Percentiles rank a stretch among this genome's conserved stretches.
These are phyloP conservation scores for Rhizomucor miehei DNA, from an alignment of 371 early-diverging fungal genomes.

Conservation along the genomic window DNA sequence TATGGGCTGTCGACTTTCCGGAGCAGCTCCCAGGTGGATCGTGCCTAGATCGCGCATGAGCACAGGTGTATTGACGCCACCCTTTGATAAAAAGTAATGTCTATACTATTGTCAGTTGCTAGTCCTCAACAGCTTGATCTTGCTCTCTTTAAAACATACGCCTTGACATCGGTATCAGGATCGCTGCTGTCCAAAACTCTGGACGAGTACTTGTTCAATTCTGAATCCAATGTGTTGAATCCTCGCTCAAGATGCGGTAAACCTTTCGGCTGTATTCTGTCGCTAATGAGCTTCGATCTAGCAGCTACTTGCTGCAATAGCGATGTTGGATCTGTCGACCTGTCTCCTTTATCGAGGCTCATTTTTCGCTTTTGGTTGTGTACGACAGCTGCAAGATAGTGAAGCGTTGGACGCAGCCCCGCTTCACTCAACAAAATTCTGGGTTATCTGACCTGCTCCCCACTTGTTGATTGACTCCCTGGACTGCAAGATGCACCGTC, in stretches of 20 bases:
- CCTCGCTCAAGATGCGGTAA: not conserved
- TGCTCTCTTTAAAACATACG: not conserved
- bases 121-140: not conserved
- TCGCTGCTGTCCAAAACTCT: not conserved
- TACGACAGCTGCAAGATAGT: too few relatives aligned
- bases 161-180: not conserved
- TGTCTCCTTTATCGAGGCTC: not conserved
- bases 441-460: too few relatives aligned
- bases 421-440: too few relatives aligned
- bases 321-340: not conserved
- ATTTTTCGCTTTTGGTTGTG: too few relatives aligned
- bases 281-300: not conserved
- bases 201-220: not conserved
- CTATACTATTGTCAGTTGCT: slow-evolving; percentile 11
- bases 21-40: slow-evolving; percentile 34
- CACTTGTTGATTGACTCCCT: too few relatives aligned
- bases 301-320: not conserved
- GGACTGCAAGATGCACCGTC: too few relatives aligned
- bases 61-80: slow-evolving; percentile 42
- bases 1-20: slow-evolving; percentile 38
- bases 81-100: slow-evolving; percentile 44
- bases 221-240: not conserved
- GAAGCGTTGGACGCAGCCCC: too few relatives aligned
- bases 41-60: slow-evolving; percentile 42
- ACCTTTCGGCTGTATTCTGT: not conserved